phyloP scores from a whole-genome alignment of 2,329 filamentous ascomycete species.

The Hypoxylon sp. region DNA sequence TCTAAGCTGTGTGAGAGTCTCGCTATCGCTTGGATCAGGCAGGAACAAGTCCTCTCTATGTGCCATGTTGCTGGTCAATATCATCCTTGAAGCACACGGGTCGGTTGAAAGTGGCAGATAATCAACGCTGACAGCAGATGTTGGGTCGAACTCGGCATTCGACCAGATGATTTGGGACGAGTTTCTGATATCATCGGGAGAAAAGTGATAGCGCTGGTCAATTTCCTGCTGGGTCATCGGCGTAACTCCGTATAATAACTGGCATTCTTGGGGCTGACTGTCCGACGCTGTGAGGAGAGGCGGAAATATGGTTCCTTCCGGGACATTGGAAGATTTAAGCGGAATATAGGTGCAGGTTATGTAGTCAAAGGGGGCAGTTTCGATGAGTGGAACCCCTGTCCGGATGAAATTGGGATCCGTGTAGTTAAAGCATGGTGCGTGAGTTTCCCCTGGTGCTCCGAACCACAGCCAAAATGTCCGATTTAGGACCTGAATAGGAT shows the following conservation, averaged over 20 bases:
- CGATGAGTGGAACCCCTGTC: conserved; percentile 8
- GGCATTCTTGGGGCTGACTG: conserved; percentile 3
- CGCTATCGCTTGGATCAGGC: conserved; percentile 9
- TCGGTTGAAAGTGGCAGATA: conserved; percentile 13
- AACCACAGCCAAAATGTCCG: conserved; percentile 24
- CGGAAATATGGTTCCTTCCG: conserved; percentile 19
- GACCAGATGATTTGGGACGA: conserved; percentile 30
- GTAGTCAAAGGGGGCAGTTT: conserved; percentile 12
- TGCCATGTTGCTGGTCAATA: conserved; percentile 28
- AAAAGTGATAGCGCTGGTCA: conserved; percentile 16
- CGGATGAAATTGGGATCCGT: conserved; percentile 5
- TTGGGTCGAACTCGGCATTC: conserved; percentile 23
- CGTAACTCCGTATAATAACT: conserved; percentile 6
- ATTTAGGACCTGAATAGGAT: conserved; percentile 13
- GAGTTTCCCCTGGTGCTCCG: neutral
- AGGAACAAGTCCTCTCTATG: conserved; percentile 25
- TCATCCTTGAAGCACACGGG: conserved; percentile 22
- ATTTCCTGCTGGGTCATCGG: conserved; percentile 25
- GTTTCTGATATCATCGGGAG: conserved; percentile 11
- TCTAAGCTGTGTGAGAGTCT: conserved; percentile 18
- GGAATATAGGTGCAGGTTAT: conserved; percentile 22
- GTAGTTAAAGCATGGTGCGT: conserved; percentile 17
- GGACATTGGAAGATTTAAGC: conserved; percentile 11
- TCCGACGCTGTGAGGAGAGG: conserved; percentile 8
- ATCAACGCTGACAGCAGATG: conserved; percentile 23